These are phyloP conservation scores for Trifolium fragiferum DNA, from an alignment of 306 rosid species.

Conservation along the genomic window DNA sequence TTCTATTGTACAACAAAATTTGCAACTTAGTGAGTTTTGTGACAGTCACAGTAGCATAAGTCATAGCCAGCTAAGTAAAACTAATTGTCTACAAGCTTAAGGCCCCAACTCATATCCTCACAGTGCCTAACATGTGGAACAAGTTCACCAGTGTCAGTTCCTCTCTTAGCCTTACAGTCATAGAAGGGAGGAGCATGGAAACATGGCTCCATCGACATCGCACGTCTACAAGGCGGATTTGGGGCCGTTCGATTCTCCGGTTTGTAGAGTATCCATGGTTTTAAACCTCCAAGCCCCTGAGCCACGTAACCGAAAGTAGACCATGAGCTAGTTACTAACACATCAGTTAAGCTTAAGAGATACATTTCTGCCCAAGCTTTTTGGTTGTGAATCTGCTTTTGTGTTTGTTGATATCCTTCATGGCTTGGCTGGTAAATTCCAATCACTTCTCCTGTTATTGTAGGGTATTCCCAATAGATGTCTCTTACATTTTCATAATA, in stretches of 20 bases:
- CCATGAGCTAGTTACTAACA: constrained; percentile 15
- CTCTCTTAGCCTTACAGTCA: constrained; percentile 26
- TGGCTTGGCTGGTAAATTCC: constrained; percentile 13
- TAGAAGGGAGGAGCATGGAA: constrained; percentile 18
- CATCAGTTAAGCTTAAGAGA: constrained; percentile 18
- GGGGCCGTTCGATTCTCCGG: background rate
- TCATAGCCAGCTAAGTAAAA: background rate
- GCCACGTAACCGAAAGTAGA: constrained; percentile 12
- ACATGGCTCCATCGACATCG: constrained; percentile 19
- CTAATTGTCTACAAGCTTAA: constrained; percentile 11
- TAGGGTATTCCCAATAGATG: constrained; percentile 23
- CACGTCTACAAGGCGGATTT: constrained; percentile 1
- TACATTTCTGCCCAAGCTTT: constrained; percentile 29
- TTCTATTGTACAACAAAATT: constrained; percentile 12
- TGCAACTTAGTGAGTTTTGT: background rate
- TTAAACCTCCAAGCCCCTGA: constrained; percentile 19
- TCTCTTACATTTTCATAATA: constrained; percentile 20
- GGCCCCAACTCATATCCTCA: constrained; percentile 28
- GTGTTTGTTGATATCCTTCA: constrained; percentile 10
- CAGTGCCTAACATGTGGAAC: constrained; percentile 21
- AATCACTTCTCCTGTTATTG: constrained; percentile 1
- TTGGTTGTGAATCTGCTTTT: constrained; percentile 24
- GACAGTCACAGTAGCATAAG: background rate
- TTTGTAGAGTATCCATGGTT: constrained; percentile 22
- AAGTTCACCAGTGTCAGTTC: constrained; percentile 21